A percentile compares a stretch with the other conserved stretches of the same genome.
Conservation (phyloP, 2,329 filamentous ascomycete genomes). For the Colletotrichum lini region DNA sequence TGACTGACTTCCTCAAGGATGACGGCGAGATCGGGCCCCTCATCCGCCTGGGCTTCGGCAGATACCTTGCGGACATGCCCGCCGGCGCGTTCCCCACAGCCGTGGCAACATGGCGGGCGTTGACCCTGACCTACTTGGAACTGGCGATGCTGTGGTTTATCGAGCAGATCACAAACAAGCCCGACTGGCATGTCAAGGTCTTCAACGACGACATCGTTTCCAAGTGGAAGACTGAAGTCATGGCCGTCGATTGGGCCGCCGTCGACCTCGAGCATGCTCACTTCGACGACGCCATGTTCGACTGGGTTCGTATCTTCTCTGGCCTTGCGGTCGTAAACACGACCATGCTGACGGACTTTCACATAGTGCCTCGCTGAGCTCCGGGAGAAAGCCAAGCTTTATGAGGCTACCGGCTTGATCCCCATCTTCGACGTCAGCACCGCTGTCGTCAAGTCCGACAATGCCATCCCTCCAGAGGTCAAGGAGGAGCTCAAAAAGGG, state of each 20-base stretch:
- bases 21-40: conserved; percentile 26
- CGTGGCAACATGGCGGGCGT: conserved; percentile 16
- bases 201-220: conserved; percentile 44
- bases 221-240: conserved; percentile 45
- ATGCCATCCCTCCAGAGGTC: conserved; percentile 45
- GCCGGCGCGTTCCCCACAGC: conserved; percentile 19
- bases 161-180: conserved; percentile 48
- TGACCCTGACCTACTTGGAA: conserved; percentile 39
- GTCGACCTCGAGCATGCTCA: conserved; percentile 44
- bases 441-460: conserved; percentile 55
- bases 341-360: conserved; percentile 4
- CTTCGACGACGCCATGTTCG: conserved; percentile 51
- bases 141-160: conserved; percentile 48
- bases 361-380: conserved; percentile 53
- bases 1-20: conserved; percentile 1
- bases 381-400: conserved; percentile 51
- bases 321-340: neutral
- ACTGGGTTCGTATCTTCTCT: conserved; percentile 45
- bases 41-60: conserved; percentile 28
- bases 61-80: neutral
- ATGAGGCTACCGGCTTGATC: conserved; percentile 51
- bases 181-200: conserved; percentile 48
- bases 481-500: conserved; percentile 57
- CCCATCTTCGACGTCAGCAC: conserved; percentile 52
- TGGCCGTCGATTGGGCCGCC: conserved; percentile 49